These are phyloP conservation scores for Coemansia sp. DNA, from an alignment of 192 early-diverging fungal genomes.

Conservation along the genomic window DNA sequence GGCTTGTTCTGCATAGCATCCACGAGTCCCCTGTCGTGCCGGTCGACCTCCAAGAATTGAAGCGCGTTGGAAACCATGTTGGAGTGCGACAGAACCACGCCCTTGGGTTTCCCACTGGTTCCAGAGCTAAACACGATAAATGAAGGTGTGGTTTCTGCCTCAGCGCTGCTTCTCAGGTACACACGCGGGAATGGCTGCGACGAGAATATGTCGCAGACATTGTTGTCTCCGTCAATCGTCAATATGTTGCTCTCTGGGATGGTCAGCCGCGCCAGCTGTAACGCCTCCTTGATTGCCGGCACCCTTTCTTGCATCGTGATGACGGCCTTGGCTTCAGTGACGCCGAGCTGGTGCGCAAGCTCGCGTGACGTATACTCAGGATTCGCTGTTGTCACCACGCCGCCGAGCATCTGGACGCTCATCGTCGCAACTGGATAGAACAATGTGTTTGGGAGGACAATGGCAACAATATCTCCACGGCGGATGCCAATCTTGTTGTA, in stretches of 20 bases:
- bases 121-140: slow-evolving; percentile 55
- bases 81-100: slow-evolving; percentile 75
- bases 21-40: slow-evolving; percentile 15
- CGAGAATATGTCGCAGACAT: slow-evolving; percentile 14
- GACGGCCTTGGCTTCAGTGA: slow-evolving; percentile 65
- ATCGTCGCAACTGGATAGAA: slow-evolving; percentile 64
- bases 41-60: slow-evolving; percentile 58
- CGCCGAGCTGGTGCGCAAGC: slow-evolving; percentile 72
- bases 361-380: slow-evolving; percentile 82
- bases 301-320: slow-evolving; percentile 56
- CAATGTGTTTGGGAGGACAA: slow-evolving; percentile 71
- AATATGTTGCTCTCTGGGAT: slow-evolving; percentile 32
- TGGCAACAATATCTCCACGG: slow-evolving; percentile 68
- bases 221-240: slow-evolving; percentile 24
- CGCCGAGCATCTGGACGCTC: slow-evolving; percentile 64
- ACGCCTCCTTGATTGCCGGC: slow-evolving; percentile 27
- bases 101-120: slow-evolving; percentile 71
- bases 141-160: slow-evolving; percentile 27
- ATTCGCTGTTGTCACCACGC: slow-evolving; percentile 75
- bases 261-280: slow-evolving; percentile 20
- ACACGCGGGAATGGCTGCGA: slow-evolving; percentile 37
- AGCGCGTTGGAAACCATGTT: slow-evolving; percentile 79
- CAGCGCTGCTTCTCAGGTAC: slow-evolving; percentile 16
- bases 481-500: slow-evolving; percentile 57
- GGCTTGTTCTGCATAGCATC: slow-evolving; percentile 12